These are phyloP conservation scores for Zygoascus meyerae DNA, from an alignment of 1,139 yeast species.

Conservation along the genomic window DNA sequence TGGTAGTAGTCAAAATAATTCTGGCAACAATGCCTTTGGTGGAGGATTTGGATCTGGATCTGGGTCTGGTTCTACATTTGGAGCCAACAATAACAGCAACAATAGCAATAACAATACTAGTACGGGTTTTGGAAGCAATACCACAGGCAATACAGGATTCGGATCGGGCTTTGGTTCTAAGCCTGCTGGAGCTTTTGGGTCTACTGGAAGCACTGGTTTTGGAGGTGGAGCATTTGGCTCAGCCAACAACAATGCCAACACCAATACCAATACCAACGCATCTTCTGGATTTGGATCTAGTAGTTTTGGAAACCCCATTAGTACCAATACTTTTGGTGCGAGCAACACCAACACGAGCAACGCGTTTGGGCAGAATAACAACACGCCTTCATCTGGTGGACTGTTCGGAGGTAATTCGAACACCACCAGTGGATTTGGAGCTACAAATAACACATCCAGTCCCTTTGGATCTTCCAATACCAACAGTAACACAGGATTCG, in stretches of 20 bases:
- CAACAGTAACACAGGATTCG: slow-evolving; percentile 6
- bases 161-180: slow-evolving; percentile 12
- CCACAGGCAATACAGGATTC: slow-evolving; percentile 7
- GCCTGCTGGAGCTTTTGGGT: slow-evolving; percentile 6
- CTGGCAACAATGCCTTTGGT: slow-evolving; percentile 1
- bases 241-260: background rate
- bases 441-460: slow-evolving; percentile 17
- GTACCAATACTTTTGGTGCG: background rate
- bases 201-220: slow-evolving; percentile 5
- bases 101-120: background rate
- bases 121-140: background rate
- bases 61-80: slow-evolving; percentile 1
- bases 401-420: slow-evolving; percentile 20
- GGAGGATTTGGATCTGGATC: slow-evolving; percentile 7
- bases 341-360: background rate
- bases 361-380: slow-evolving; percentile 10
- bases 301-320: background rate
- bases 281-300: slow-evolving; percentile 16
- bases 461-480: slow-evolving; percentile 33
- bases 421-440: slow-evolving; percentile 21
- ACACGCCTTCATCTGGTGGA: slow-evolving; percentile 12
- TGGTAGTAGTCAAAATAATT: slow-evolving; percentile 2
- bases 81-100: slow-evolving; percentile 17
- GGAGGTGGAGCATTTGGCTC: slow-evolving; percentile 13
- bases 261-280: slow-evolving; percentile 17